These are phyloP conservation scores for Astrephomene gubernaculifera DNA, from an alignment of 139 green algal genomes.

Conservation along the genomic window DNA sequence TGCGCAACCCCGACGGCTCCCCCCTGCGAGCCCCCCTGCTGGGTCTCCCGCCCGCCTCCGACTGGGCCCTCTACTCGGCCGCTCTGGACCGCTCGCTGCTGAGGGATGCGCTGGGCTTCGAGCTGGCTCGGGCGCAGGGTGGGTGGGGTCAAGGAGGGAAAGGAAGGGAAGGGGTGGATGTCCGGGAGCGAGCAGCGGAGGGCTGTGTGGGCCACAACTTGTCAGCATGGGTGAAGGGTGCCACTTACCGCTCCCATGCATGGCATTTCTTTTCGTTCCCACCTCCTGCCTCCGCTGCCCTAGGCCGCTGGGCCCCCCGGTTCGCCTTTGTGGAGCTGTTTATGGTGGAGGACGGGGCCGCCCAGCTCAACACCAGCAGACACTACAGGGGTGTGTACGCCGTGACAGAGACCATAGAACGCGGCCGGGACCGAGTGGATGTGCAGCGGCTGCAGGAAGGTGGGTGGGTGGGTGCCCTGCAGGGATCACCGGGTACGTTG, in stretches of 20 bases:
- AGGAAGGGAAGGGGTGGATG: neutral
- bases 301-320: conserved; percentile 35
- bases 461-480: neutral
- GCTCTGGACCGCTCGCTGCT: conserved; percentile 27
- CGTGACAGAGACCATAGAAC: conserved; percentile 6
- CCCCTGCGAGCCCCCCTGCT: neutral
- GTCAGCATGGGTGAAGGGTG: too few species aligned
- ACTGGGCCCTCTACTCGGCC: conserved; percentile 1
- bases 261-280: too few species aligned
- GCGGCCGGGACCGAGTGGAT: neutral
- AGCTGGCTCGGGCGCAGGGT: conserved; percentile 24
- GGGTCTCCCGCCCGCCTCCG: conserved; percentile 1
- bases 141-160: neutral
- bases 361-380: neutral
- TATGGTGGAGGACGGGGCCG: conserved; percentile 21
- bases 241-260: too few species aligned
- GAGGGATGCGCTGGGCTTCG: conserved; percentile 14
- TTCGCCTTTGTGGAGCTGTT: conserved; percentile 39
- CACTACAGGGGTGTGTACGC: conserved; percentile 43
- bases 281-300: neutral
- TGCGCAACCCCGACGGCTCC: neutral
- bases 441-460: neutral
- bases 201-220: too few species aligned
- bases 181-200: neutral
- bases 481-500: too few species aligned